Conservation (phyloP, 2,329 filamentous ascomycete genomes). For the Sordariomycetes sp. region DNA sequence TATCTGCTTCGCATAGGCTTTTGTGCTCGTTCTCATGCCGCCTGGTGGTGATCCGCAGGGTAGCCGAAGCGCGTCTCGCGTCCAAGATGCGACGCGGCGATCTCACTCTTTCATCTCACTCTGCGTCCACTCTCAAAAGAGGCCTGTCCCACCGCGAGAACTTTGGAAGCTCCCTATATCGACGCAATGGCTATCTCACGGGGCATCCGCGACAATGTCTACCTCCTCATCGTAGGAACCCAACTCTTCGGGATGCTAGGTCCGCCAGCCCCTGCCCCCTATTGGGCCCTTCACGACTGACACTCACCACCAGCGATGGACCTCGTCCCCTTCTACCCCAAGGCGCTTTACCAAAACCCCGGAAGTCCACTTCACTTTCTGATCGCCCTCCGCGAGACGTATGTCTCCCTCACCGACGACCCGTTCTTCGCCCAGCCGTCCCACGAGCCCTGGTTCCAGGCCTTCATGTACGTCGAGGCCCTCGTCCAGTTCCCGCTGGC, state of each 20-base stretch:
- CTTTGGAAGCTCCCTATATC: no score
- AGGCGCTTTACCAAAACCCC: conserved; percentile 28
- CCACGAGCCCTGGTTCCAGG: conserved; percentile 37
- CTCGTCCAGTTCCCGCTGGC: conserved; percentile 40
- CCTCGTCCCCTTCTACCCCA: conserved; percentile 43
- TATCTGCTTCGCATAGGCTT: no score
- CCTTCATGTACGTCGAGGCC: conserved; percentile 41
- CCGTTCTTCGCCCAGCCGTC: conserved; percentile 35
- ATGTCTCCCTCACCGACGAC: conserved; percentile 40
- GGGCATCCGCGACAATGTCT: conserved; percentile 16
- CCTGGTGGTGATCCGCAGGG: no score
- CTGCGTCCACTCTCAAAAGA: no score
- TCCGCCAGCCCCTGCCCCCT: conserved; percentile 9
- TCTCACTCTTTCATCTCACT: no score
- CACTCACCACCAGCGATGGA: conserved; percentile 36
- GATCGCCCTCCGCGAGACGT: conserved; percentile 32
- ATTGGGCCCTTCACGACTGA: neutral
- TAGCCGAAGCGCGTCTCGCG: no score
- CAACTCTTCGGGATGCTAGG: conserved; percentile 27
- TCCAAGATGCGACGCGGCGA: no score
- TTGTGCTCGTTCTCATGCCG: no score
- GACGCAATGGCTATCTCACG: neutral
- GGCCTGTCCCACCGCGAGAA: no score
- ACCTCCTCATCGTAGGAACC: conserved; percentile 20
- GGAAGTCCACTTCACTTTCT: conserved; percentile 38